Conservation (phyloP, 345 rosid genomes). For the Euphorbia tirucalli region DNA sequence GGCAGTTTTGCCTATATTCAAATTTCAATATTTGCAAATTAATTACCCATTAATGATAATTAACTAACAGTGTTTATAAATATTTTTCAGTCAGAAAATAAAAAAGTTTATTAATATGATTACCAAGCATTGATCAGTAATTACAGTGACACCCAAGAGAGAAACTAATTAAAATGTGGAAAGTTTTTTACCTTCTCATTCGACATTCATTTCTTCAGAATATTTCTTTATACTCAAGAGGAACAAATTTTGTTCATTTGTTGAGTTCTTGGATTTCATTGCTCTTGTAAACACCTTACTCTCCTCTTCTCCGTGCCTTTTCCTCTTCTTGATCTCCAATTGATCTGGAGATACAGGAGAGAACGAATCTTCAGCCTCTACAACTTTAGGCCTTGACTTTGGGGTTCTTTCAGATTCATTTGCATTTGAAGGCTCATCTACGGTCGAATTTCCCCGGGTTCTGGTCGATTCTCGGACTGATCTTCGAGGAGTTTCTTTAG, state of each 20-base stretch:
- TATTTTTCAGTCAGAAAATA: too few species aligned
- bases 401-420: constrained; percentile 7
- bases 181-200: too few species aligned
- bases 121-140: too few species aligned
- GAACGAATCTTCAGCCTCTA: constrained; percentile 31
- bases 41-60: too few species aligned
- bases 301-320: constrained; percentile 12
- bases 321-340: constrained; percentile 51
- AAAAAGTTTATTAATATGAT: too few species aligned
- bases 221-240: too few species aligned
- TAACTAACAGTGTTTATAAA: too few species aligned
- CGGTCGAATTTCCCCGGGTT: constrained; percentile 2
- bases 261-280: background rate
- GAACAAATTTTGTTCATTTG: constrained; percentile 12
- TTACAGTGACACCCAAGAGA: too few species aligned
- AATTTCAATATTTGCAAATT: too few species aligned
- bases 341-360: constrained; percentile 55
- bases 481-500: constrained; percentile 10
- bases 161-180: too few species aligned
- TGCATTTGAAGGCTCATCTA: background rate
- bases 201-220: too few species aligned
- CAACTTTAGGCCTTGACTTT: constrained; percentile 1
- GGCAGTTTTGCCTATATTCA: constrained; percentile 54
- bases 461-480: background rate
- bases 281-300: constrained; percentile 12